Base-by-base conservation (phyloP, 1,139 yeast species). In the Taphrina populina region DNA sequence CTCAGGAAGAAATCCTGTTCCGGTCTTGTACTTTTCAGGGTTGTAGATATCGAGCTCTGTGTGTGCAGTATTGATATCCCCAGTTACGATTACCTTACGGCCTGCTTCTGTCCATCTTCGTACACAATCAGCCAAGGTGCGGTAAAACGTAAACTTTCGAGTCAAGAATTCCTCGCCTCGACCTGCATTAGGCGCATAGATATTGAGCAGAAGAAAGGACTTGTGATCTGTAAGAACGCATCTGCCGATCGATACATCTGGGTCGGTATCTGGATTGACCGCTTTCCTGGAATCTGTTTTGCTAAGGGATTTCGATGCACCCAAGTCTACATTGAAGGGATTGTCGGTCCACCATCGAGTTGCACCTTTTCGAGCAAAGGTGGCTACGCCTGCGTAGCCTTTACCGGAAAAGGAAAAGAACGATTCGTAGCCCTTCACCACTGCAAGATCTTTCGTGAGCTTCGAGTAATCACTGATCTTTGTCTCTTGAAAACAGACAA, bases 41-140 rank as follows among this genome's bases (percentile, higher is more conserved):
- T 52, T 52, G 37, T 52, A 52, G n/a, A 52, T 52, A 23, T 52
- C 56, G 20, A 52, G 27, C 17, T 23, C 56, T 4, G 21, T 15
- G 33, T 52, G 56, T 4, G 56, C 56, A 4, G 56, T 52, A 19
- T 52, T 52, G 44, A 52, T 52, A n/a, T 52, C 56, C 1, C 56
- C 56, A 10, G 51, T 41, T 13, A 52, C 49, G 11, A 52, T 52
- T 11, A 52, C 56, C 13, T 27, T 21, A 1, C 56, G 51, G 4
- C 56, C 56, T 5, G 51, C 51, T 23, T 44, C 56, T 13, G 40
- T 44, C 56, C 56, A 52, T 23, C 36, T 41, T 7, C 43, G 47
- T 10, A 43, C 56, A 26, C 56, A 52, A 19, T 52, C 47, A 17
- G 32, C 43, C 19, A 52, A 30, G 1, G 19, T 24, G 3, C 51